Conservation (phyloP, 108 stramenopile species). For the Cylindrotheca closterium region DNA sequence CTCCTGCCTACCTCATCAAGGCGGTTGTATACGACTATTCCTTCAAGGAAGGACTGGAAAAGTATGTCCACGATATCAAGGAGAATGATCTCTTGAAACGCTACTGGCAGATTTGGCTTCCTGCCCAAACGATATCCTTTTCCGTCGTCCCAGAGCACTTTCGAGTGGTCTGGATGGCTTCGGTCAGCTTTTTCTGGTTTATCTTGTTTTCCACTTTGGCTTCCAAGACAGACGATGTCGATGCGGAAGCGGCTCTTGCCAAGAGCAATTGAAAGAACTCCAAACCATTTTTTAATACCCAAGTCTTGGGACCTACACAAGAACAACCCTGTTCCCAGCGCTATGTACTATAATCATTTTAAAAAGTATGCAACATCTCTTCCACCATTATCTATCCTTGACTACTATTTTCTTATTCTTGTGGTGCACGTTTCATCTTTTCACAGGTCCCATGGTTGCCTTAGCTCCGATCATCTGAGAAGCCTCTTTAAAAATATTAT, state of each 20-base stretch:
- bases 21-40: slow-evolving; percentile 23
- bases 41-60: slow-evolving; percentile 18
- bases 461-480: too few species aligned
- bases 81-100: slow-evolving; percentile 43
- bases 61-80: slow-evolving; percentile 27
- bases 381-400: too few species aligned
- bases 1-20: slow-evolving; percentile 41
- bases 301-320: too few species aligned
- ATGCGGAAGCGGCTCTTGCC: neutral
- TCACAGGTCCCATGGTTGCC: too few species aligned
- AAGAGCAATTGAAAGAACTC: too few species aligned
- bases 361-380: too few species aligned
- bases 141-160: slow-evolving; percentile 51
- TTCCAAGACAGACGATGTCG: neutral
- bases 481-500: too few species aligned
- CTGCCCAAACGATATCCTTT: slow-evolving; percentile 51
- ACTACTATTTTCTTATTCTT: too few species aligned
- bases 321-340: too few species aligned
- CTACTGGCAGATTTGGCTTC: slow-evolving; percentile 60
- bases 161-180: slow-evolving; percentile 48
- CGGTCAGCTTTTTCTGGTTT: slow-evolving; percentile 60
- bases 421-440: too few species aligned
- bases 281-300: too few species aligned
- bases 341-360: too few species aligned
- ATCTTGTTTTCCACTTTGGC: slow-evolving; percentile 37